Conservation (phyloP, 257 asterid species). For the Primulina tabacum region DNA sequence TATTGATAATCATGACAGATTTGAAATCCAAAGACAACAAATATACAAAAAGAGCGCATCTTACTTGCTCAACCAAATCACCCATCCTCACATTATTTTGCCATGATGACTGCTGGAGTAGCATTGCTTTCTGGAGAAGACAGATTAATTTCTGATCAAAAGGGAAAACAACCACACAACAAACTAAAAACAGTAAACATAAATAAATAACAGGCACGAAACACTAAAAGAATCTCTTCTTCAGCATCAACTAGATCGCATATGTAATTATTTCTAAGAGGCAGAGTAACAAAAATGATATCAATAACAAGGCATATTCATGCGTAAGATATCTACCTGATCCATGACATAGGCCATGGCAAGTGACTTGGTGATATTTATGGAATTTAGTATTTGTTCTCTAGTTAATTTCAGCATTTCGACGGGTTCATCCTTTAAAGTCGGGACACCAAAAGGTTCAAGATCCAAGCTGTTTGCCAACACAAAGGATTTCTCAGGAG, state of each 20-base stretch:
- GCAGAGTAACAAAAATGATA: slow-evolving; percentile 12
- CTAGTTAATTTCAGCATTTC: slow-evolving; percentile 44
- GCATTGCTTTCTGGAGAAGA: slow-evolving; percentile 73
- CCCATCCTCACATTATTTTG: slow-evolving; percentile 91
- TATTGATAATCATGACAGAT: slow-evolving; percentile 18
- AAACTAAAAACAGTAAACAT: slow-evolving; percentile 6
- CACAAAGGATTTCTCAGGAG: slow-evolving; percentile 40
- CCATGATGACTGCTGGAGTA: slow-evolving; percentile 92
- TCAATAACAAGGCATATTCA: not conserved
- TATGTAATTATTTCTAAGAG: not conserved
- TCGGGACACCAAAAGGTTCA: slow-evolving; percentile 41
- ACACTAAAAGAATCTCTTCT: slow-evolving; percentile 9
- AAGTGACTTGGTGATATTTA: slow-evolving; percentile 70
- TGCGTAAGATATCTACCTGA: slow-evolving; percentile 53
- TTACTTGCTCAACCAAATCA: slow-evolving; percentile 94
- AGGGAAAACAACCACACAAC: slow-evolving; percentile 4
- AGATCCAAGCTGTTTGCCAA: slow-evolving; percentile 39
- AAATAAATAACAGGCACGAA: slow-evolving; percentile 9
- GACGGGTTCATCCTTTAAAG: slow-evolving; percentile 37
- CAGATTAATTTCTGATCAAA: slow-evolving; percentile 12
- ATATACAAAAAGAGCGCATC: slow-evolving; percentile 28
- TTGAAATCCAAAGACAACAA: slow-evolving; percentile 6
- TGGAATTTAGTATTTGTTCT: slow-evolving; percentile 74
- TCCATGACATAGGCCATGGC: slow-evolving; percentile 97
- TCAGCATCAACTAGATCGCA: slow-evolving; percentile 11